A percentile compares a stretch with the other conserved stretches of the same genome.
phyloP scores from a whole-genome alignment of 805 yeast genomes.

The Komagataella kurtzmanii region DNA sequence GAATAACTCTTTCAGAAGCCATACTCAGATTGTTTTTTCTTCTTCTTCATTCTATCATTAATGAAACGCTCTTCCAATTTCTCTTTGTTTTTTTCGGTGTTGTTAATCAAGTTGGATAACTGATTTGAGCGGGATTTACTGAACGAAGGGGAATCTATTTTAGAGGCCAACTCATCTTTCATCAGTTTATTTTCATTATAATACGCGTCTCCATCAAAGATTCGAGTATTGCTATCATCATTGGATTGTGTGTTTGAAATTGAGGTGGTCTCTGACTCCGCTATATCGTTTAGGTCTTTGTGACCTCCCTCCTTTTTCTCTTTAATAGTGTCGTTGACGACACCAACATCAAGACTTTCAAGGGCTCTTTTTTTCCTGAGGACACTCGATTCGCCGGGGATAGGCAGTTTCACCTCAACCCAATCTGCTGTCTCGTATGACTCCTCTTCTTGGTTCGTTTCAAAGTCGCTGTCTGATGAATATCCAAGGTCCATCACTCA shows the following conservation, averaged over 20 bases:
- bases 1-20: constrained; percentile 6
- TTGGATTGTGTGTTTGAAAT: not conserved
- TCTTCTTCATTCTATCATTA: constrained; percentile 6
- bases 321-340: not conserved
- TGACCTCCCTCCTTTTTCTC: not conserved
- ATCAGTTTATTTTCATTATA: not conserved
- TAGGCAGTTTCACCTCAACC: not conserved
- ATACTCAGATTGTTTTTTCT: constrained; percentile 7
- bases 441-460: not conserved
- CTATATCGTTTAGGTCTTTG: not conserved
- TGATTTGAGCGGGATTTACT: constrained; percentile 16
- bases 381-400: not conserved
- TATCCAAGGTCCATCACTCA: not conserved
- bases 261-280: not conserved
- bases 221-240: not conserved
- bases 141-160: not conserved
- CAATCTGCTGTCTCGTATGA: not conserved
- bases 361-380: not conserved
- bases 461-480: not conserved
- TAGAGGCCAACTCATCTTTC: not conserved
- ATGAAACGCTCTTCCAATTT: constrained; percentile 11
- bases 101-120: constrained; percentile 14
- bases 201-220: not conserved
- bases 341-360: not conserved
- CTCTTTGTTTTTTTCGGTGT: constrained; percentile 15